Evolutionary conservation across 306 rosid genomes (phyloP), one percentile per base, ranked within the genome.

Genomic region (Nissolia schottii): DNA sequence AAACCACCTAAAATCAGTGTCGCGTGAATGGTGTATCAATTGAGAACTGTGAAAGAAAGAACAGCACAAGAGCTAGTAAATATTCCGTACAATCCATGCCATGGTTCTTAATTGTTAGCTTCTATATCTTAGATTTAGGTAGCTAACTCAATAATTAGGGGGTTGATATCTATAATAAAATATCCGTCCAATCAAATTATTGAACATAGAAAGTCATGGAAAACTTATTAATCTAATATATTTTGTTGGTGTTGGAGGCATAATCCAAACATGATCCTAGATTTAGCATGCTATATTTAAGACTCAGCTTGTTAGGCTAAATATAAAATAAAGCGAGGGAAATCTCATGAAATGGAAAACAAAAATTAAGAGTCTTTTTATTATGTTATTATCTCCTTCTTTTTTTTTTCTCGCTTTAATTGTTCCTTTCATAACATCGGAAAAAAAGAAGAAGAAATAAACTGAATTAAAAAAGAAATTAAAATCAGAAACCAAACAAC

Each of bases 111-210:
- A 10, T 22, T 64, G 59, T 27, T 13, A 60, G 59, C 18, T 75
- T 57, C 46, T 2, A 67, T 57, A 67, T 57, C 73, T 41, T 51
- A 40, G 70, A 32, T 58, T 28, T n/a, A n/a, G 3, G 40, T 34
- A 34, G 71, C 10, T 70, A 51, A 32, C 64, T 71, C 73, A 76
- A 75, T 78, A 78, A 80, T 83, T 75, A 77, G 71, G 79, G 70
- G 35, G 72, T 73, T 68, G 16, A 59, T 68, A 10, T 48, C 51
- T 29, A 49, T 45, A 62, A 73, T 50, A 29, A 81, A 51, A 64
- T 31, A 24, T 50, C 32, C 65, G 82, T 84, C 85, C 75, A 66
- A 82, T 82, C 84, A 80, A 71, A 84, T 74, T 43, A 74, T 62
- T 71, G 23, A 61, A 64, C 75, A 31, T 25, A 11, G 50, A 79